phyloP scores from a whole-genome alignment of 2,329 filamentous ascomycete species.

The Ceratocystis papillata region DNA sequence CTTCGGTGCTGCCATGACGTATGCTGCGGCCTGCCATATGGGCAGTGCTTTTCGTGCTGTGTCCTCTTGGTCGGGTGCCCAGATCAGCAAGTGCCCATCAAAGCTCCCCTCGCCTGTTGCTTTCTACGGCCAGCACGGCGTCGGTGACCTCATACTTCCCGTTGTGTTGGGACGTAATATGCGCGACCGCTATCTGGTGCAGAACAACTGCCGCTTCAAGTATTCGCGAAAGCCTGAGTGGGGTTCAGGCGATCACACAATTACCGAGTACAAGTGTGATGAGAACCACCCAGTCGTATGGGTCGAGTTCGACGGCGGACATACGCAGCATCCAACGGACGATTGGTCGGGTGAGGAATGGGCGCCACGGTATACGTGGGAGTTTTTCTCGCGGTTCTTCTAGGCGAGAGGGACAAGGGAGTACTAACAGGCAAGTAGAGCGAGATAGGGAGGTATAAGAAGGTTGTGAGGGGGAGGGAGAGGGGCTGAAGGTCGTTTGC shows the following conservation, averaged over 20 bases:
- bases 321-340: slow-evolving; percentile 21
- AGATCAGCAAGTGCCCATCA: slow-evolving; percentile 30
- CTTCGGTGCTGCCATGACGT: slow-evolving; percentile 37
- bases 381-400: slow-evolving; percentile 24
- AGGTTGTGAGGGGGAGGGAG: too few species aligned
- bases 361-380: slow-evolving; percentile 21
- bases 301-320: slow-evolving; percentile 27
- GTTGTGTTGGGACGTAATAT: slow-evolving; percentile 30
- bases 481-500: too few species aligned
- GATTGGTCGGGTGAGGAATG: slow-evolving; percentile 13
- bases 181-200: slow-evolving; percentile 31
- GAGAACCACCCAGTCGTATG: slow-evolving; percentile 29
- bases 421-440: not conserved
- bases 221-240: slow-evolving; percentile 26
- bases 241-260: slow-evolving; percentile 26
- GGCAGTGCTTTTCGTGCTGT: slow-evolving; percentile 33
- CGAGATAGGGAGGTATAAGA: not conserved
- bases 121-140: slow-evolving; percentile 33
- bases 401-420: slow-evolving; percentile 6
- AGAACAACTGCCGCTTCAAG: slow-evolving; percentile 31
- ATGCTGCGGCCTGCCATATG: slow-evolving; percentile 34
- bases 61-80: slow-evolving; percentile 29
- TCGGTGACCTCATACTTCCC: slow-evolving; percentile 31
- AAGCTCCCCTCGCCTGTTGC: slow-evolving; percentile 31
- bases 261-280: slow-evolving; percentile 29